Conservation (phyloP, 371 early-diverging fungal species). For the Lichtheimia ornata region DNA sequence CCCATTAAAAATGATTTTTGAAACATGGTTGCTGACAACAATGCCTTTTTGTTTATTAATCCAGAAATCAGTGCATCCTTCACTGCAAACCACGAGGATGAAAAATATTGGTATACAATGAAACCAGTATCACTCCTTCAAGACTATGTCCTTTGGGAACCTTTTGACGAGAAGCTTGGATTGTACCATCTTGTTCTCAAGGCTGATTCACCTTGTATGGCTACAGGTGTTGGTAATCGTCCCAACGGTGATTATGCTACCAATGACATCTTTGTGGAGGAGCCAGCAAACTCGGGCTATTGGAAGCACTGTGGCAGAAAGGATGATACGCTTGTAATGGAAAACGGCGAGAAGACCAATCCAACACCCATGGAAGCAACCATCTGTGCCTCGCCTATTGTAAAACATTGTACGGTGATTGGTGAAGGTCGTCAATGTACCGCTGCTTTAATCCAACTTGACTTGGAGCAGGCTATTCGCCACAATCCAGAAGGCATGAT, state of each 20-base stretch:
- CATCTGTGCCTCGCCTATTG: conserved; percentile 19
- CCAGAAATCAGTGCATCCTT: conserved; percentile 3
- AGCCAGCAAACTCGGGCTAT: conserved; percentile 12
- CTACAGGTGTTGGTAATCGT: conserved; percentile 19
- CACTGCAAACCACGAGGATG: not conserved
- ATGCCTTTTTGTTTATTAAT: not conserved
- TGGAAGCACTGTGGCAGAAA: conserved; percentile 28
- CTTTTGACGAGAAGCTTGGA: conserved; percentile 1
- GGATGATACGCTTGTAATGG: conserved; percentile 39
- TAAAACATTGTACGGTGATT: conserved; percentile 25
- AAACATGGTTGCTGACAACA: not conserved
- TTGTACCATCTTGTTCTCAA: conserved; percentile 16
- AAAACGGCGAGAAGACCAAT: conserved; percentile 49
- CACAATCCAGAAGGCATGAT: conserved; percentile 26
- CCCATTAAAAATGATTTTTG: not conserved
- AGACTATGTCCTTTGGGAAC: conserved; percentile 11
- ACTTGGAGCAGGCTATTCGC: conserved; percentile 17
- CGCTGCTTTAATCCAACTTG: conserved; percentile 26
- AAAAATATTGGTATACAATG: conserved; percentile 11
- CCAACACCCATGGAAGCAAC: conserved; percentile 39
- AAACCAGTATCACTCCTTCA: not conserved
- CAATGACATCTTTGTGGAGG: conserved; percentile 29
- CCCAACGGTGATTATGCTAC: conserved; percentile 34
- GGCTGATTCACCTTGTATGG: conserved; percentile 18
- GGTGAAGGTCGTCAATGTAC: conserved; percentile 33